Conservation (phyloP, 345 rosid species). For the Eucalyptus marginata region DNA sequence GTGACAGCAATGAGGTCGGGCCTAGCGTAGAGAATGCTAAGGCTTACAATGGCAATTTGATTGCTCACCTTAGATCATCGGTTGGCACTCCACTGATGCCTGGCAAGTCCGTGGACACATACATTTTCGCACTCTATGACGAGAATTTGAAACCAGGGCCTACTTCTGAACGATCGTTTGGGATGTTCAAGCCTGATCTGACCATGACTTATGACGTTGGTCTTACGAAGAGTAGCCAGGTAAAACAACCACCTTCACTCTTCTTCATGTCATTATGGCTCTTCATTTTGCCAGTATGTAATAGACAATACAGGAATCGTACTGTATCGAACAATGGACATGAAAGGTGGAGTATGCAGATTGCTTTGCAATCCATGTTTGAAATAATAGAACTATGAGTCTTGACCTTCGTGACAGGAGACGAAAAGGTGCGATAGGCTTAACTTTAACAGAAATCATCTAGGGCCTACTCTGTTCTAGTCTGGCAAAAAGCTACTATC, state of each 20-base stretch:
- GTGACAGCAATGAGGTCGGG: slow-evolving; percentile 74
- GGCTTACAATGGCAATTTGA: slow-evolving; percentile 84
- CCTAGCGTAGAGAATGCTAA: slow-evolving; percentile 73
- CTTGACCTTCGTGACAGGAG: not conserved
- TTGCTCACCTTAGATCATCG: slow-evolving; percentile 66
- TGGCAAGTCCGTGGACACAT: slow-evolving; percentile 82
- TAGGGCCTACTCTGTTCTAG: not conserved
- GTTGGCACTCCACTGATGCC: slow-evolving; percentile 95
- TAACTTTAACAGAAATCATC: not conserved
- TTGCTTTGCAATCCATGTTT: not conserved
- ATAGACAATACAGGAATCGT: not conserved
- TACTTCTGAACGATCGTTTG: slow-evolving; percentile 67
- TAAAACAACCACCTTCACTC: not conserved
- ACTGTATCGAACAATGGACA: not conserved
- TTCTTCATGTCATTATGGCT: not conserved
- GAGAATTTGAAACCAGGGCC: slow-evolving; percentile 84
- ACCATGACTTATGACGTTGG: slow-evolving; percentile 61
- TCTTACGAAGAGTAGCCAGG: slow-evolving; percentile 62
- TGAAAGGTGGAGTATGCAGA: not conserved
- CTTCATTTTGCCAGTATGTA: not conserved
- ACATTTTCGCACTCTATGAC: slow-evolving; percentile 81
- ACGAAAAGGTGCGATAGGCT: not conserved
- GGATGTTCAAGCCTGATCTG: slow-evolving; percentile 69
- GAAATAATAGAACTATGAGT: not conserved
- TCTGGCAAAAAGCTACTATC: not conserved